phyloP scores from a whole-genome alignment of 2,329 filamentous ascomycete genomes.

The Sporothrix dimorphospora region DNA sequence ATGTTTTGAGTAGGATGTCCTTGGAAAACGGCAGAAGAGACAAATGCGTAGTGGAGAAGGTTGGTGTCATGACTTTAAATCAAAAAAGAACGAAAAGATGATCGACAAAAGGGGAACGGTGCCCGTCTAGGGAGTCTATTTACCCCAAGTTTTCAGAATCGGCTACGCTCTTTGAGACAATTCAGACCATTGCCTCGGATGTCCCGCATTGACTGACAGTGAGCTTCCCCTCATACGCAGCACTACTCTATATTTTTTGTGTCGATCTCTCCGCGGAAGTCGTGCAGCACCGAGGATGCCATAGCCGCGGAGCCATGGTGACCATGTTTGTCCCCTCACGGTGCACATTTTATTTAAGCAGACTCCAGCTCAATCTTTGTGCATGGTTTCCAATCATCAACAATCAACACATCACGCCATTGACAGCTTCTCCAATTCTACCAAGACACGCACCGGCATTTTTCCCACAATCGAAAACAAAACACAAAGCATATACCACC shows the following conservation, averaged over 20 bases:
- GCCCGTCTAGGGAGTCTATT: neutral
- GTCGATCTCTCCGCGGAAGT: neutral
- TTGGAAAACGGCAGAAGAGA: neutral
- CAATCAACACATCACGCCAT: neutral
- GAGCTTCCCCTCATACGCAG: neutral
- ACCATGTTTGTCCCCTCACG: neutral
- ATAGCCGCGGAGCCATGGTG: neutral
- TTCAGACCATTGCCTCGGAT: neutral
- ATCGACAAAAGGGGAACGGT: neutral
- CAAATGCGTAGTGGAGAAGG: neutral
- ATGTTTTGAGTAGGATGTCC: neutral
- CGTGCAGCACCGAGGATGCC: neutral
- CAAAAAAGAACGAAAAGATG: neutral
- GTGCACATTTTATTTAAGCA: neutral
- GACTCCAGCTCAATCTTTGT: neutral
- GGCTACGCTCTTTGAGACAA: neutral
- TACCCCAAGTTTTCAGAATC: neutral
- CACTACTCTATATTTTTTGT: neutral
- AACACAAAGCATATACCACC: neutral
- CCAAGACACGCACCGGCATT: neutral
- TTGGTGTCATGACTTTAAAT: neutral
- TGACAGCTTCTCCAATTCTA: neutral
- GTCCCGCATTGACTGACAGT: neutral
- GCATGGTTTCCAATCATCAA: neutral
- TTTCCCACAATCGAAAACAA: neutral